Percentiles rank a stretch among this genome's conserved stretches.
These are phyloP conservation scores for Candida pseudoviswanathii DNA, from an alignment of 1,139 yeast genomes.

Conservation along the genomic window DNA sequence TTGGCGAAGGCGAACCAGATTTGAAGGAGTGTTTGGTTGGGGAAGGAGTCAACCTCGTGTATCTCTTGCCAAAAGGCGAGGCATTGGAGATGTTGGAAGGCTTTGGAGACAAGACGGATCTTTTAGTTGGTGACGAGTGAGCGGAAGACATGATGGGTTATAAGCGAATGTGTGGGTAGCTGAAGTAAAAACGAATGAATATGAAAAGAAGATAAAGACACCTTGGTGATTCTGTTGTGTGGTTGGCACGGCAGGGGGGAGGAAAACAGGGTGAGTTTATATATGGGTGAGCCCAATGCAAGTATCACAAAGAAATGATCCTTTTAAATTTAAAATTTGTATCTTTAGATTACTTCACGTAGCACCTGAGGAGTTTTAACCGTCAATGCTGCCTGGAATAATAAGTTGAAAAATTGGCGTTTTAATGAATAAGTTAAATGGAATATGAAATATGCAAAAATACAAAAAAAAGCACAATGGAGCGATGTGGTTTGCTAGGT, in stretches of 20 bases:
- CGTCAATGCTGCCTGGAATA: neutral
- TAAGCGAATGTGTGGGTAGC: conserved; percentile 1
- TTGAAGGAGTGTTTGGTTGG: conserved; percentile 6
- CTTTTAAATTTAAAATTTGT: neutral
- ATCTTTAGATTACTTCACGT: neutral
- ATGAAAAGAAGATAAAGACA: neutral
- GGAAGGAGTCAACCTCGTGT: conserved; percentile 19
- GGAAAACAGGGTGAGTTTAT: neutral
- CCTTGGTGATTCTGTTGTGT: too few species aligned
- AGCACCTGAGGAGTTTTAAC: neutral
- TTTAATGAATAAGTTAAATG: neutral
- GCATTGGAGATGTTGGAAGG: conserved; percentile 30
- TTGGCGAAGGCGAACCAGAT: conserved; percentile 19
- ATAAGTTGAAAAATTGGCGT: neutral
- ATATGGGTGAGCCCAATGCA: neutral
- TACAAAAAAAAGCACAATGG: neutral
- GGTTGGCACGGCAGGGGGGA: neutral
- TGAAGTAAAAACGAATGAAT: neutral
- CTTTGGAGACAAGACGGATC: conserved; percentile 37
- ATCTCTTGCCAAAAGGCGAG: conserved; percentile 24
- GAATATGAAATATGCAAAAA: neutral
- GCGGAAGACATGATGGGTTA: conserved; percentile 23
- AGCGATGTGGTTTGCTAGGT: neutral
- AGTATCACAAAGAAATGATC: neutral
- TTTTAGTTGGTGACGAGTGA: conserved; percentile 31